phyloP scores from a whole-genome alignment of 306 rosid species.

The Castanea crenata region DNA sequence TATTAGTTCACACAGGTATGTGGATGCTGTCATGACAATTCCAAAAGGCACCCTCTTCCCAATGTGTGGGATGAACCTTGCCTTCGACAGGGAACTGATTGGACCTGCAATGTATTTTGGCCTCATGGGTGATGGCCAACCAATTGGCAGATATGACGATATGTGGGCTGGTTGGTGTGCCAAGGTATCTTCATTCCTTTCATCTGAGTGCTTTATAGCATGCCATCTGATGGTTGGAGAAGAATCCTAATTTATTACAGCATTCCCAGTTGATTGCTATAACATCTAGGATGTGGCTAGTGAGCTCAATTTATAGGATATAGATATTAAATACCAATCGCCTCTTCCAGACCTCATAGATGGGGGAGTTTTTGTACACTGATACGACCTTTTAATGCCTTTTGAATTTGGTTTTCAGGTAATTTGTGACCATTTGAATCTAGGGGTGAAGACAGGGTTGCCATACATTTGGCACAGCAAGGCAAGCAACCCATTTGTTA shows the following conservation, averaged over 20 bases:
- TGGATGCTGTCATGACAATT: conserved; percentile 45
- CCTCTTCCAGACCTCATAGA: neutral
- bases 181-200: conserved; percentile 23
- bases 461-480: conserved; percentile 58
- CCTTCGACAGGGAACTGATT: conserved; percentile 39
- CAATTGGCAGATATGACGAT: conserved; percentile 47
- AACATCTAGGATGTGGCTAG: neutral
- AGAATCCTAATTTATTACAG: neutral
- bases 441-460: conserved; percentile 46
- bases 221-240: neutral
- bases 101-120: conserved; percentile 58
- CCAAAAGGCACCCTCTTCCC: conserved; percentile 51
- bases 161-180: conserved; percentile 60
- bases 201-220: neutral
- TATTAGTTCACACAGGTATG: conserved; percentile 23
- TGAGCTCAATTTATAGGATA: neutral
- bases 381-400: neutral
- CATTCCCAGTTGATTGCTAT: neutral
- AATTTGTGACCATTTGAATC: conserved; percentile 42
- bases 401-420: conserved; percentile 27
- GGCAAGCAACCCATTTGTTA: conserved; percentile 53
- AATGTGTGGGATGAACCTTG: conserved; percentile 56
- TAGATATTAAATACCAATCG: neutral
- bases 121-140: conserved; percentile 55
- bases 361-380: too few species aligned